Evolutionary conservation across 768 basidiomycete species (phyloP).

Genomic region (Lactarius evosmus): DNA sequence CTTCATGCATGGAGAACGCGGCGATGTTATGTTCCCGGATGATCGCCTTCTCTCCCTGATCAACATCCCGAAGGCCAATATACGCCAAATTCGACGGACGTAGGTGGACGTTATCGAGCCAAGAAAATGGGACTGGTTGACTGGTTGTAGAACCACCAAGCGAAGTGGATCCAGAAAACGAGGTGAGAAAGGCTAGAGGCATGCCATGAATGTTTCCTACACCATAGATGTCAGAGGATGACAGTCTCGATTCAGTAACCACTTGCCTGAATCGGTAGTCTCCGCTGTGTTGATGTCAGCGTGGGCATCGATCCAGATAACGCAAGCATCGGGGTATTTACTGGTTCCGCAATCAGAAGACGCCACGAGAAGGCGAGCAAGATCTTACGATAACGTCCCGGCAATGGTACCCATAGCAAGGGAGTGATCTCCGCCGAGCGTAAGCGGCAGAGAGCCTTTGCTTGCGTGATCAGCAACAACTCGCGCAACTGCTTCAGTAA

Average conservation of each 20-base stretch:
- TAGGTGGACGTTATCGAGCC: constrained; percentile 59
- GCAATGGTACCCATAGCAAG: constrained; percentile 94
- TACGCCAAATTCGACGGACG: constrained; percentile 83
- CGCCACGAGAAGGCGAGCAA: constrained; percentile 11
- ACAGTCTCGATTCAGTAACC: neutral
- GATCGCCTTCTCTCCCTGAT: constrained; percentile 83
- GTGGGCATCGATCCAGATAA: constrained; percentile 97
- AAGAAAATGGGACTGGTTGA: constrained; percentile 39
- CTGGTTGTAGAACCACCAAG: neutral
- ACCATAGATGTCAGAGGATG: neutral
- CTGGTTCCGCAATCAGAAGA: constrained; percentile 37
- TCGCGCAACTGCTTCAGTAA: constrained; percentile 74
- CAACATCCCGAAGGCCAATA: constrained; percentile 94
- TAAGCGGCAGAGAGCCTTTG: constrained; percentile 81
- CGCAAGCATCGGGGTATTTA: constrained; percentile 72
- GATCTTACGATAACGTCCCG: constrained; percentile 71
- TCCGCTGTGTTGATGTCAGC: constrained; percentile 93
- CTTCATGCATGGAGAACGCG: constrained; percentile 61
- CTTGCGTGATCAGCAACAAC: constrained; percentile 72
- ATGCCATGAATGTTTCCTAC: constrained; percentile 96
- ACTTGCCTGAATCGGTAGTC: constrained; percentile 69
- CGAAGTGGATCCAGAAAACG: constrained; percentile 20
- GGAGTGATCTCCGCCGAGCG: constrained; percentile 95
- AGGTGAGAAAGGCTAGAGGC: constrained; percentile 92
- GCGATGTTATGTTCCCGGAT: constrained; percentile 80